A percentile compares a stretch with the other conserved stretches of the same genome.
Evolutionary conservation across 2,329 filamentous ascomycete species (phyloP).

Genomic region (Phoma sp.): DNA sequence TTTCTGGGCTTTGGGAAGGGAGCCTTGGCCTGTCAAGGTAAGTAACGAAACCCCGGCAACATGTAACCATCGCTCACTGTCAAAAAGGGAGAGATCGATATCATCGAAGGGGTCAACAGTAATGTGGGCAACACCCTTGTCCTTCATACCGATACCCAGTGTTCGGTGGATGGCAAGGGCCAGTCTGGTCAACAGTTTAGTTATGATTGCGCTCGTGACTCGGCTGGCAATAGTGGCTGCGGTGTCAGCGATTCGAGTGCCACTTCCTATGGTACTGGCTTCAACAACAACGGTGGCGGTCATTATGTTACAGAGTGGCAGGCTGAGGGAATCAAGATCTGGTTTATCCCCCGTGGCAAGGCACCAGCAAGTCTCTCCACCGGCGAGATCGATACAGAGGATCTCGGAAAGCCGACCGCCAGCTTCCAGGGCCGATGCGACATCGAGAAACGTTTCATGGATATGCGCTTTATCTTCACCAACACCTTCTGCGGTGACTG

Average conservation of each 20-base stretch:
- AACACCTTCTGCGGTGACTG: slow-evolving; percentile 88
- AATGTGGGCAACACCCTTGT: slow-evolving; percentile 33
- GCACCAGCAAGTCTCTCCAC: slow-evolving; percentile 66
- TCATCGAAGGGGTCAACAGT: slow-evolving; percentile 43
- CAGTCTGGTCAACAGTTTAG: slow-evolving; percentile 19
- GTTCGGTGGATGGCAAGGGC: slow-evolving; percentile 25
- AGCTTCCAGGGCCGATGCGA: slow-evolving; percentile 75
- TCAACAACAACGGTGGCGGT: slow-evolving; percentile 55
- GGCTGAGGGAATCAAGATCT: slow-evolving; percentile 70
- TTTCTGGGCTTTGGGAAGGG: slow-evolving; percentile 39
- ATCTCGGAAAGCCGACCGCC: slow-evolving; percentile 71
- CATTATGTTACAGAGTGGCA: slow-evolving; percentile 67
- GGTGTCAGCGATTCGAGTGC: slow-evolving; percentile 48
- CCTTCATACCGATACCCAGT: slow-evolving; percentile 37
- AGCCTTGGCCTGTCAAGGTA: slow-evolving; percentile 33
- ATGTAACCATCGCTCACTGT: no score
- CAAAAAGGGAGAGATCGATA: slow-evolving; percentile 38
- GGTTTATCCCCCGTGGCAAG: slow-evolving; percentile 73
- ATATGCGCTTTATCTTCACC: slow-evolving; percentile 78
- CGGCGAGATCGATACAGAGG: slow-evolving; percentile 64
- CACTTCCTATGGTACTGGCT: slow-evolving; percentile 55
- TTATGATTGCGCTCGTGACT: slow-evolving; percentile 28
- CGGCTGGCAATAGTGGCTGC: slow-evolving; percentile 45
- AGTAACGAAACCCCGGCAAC: neutral
- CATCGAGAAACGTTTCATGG: slow-evolving; percentile 70